Base-by-base conservation (phyloP, 2,329 filamentous ascomycete genomes). In the Penicillium sclerotiorum region DNA sequence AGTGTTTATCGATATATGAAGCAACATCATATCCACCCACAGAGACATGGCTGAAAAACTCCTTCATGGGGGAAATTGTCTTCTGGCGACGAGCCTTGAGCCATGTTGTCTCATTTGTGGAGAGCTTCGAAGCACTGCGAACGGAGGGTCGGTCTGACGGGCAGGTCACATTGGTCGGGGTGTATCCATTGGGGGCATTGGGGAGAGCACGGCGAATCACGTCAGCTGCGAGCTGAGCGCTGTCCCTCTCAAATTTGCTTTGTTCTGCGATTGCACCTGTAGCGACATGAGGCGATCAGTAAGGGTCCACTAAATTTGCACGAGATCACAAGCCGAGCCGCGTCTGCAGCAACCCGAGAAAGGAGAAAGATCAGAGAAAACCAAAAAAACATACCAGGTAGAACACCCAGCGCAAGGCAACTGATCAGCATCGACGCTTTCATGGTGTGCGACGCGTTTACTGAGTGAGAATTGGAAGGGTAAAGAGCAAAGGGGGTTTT, bases 11-110 rank as follows among this genome's bases (percentile, higher is more conserved):
- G 60, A 97, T 84, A 67, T 94, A 97, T 1, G 73, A 67, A 1
- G 76, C 77, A n/a, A 85, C 86, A 70, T 96, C 86, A 54, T 96
- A 93, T 51, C 81, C 84, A n/a, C 81, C 73, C 55, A 97, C 92
- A 60, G 84, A 84, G 63, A 89, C 78, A 50, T 88, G 82, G 15
- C 76, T 76, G 44, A 97, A 78, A 57, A 95, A 84, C 15, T 87
- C 80, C 48, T 80, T 82, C 80, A 96, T 85, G 4, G 89, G 85
- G 4, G 83, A 72, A 15, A 93, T 73, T 0, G 90, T 94, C 60
- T 87, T 87, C 52, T 82, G 82, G 53, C 90, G 82, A 50, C 93
- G 83, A 51, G 77, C 78, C 45, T 82, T 65, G 6, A 96, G 78
- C 91, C 92, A 97, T 66, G 80, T 74, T 23, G 77, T 79, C 73